Evolutionary conservation across 495 filamentous ascomycete genomes (phyloP).

Genomic region (Penicillium goetzii): DNA sequence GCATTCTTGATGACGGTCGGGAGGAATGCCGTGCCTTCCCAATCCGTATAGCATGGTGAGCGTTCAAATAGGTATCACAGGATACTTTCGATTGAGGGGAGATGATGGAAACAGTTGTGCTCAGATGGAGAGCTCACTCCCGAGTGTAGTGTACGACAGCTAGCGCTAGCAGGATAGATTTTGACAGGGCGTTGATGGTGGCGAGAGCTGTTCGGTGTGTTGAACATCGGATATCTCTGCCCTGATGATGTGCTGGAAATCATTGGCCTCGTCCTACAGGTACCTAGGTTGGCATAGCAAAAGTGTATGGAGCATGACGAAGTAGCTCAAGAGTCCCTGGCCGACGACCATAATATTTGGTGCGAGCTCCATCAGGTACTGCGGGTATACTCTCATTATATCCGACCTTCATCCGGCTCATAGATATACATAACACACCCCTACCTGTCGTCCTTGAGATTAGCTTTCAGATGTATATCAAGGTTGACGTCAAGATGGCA

Average conservation of each 20-base stretch:
- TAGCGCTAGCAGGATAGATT: background rate
- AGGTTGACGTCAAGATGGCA: background rate
- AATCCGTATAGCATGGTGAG: background rate
- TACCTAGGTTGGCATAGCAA: too few species aligned
- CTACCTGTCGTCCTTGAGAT: background rate
- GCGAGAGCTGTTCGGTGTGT: too few species aligned
- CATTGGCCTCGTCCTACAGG: too few species aligned
- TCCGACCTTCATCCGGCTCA: too few species aligned
- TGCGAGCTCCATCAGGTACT: too few species aligned
- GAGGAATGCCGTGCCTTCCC: conserved; percentile 22
- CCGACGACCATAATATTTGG: too few species aligned
- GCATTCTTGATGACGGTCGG: conserved; percentile 3
- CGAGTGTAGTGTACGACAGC: background rate
- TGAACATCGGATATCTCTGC: background rate
- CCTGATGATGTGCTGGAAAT: too few species aligned
- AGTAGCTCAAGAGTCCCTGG: too few species aligned
- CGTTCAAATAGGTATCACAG: background rate
- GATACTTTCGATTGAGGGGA: background rate
- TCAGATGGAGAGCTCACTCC: background rate
- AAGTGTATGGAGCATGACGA: too few species aligned
- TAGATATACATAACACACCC: too few species aligned
- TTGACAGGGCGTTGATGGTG: background rate
- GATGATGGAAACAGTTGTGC: background rate
- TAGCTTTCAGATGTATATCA: background rate
- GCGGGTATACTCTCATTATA: too few species aligned